A percentile compares a stretch with the other conserved stretches of the same genome.
These are phyloP conservation scores for Maudiozyma pseudohumilis DNA, from an alignment of 805 yeast genomes.

Conservation along the genomic window DNA sequence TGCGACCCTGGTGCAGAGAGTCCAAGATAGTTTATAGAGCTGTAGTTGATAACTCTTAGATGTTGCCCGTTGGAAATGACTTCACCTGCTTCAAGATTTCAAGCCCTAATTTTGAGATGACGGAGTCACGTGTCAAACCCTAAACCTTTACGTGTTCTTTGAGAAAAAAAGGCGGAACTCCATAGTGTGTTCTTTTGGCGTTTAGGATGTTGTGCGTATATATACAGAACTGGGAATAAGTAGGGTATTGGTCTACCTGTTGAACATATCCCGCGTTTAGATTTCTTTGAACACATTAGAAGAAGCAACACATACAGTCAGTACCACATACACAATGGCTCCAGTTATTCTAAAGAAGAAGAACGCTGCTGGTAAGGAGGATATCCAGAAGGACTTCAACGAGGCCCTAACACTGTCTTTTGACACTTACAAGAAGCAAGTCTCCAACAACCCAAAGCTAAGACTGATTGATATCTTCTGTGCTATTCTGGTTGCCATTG, in stretches of 20 bases:
- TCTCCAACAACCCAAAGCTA: slow-evolving; percentile 35
- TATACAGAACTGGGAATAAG: not conserved
- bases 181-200: not conserved
- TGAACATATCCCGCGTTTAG: not conserved
- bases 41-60: not conserved
- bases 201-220: not conserved
- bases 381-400: slow-evolving; percentile 14
- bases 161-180: not conserved
- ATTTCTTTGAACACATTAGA: not conserved
- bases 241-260: not conserved
- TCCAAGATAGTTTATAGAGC: too few relatives aligned
- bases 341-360: not conserved
- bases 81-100: not conserved
- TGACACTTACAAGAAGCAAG: slow-evolving; percentile 16
- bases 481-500: slow-evolving; percentile 62
- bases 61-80: not conserved
- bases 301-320: not conserved
- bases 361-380: slow-evolving; percentile 2
- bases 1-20: too few relatives aligned
- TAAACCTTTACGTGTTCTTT: slow-evolving; percentile 5
- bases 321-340: not conserved
- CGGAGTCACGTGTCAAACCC: not conserved
- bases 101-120: not conserved
- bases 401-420: slow-evolving; percentile 21
- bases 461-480: slow-evolving; percentile 72